These are phyloP conservation scores for Metschnikowia anglica DNA, from an alignment of 805 yeast genomes.

Conservation along the genomic window DNA sequence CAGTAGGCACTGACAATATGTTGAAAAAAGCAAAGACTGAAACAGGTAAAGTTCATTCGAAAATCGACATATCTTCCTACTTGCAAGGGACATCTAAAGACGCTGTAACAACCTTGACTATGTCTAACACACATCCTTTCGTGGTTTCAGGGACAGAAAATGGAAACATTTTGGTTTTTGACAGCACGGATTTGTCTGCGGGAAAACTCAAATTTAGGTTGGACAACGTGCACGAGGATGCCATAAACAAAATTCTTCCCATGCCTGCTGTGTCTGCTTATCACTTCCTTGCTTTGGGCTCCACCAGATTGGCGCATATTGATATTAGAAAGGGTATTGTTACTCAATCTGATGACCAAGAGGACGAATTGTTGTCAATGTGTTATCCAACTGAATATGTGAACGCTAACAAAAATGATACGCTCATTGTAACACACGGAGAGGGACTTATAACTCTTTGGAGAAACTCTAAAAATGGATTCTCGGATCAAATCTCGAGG, in stretches of 20 bases:
- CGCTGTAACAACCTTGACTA: conserved; percentile 44
- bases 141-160: conserved; percentile 64
- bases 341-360: conserved; percentile 80
- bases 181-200: conserved; percentile 52
- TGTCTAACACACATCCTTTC: conserved; percentile 47
- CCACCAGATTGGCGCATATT: conserved; percentile 74
- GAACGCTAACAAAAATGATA: conserved; percentile 51
- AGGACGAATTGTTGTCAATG: conserved; percentile 83
- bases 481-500: conserved; percentile 76
- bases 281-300: conserved; percentile 77
- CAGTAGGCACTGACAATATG: conserved; percentile 79
- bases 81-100: conserved; percentile 26
- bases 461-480: conserved; percentile 68
- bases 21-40: conserved; percentile 69
- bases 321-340: conserved; percentile 74
- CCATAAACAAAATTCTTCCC: conserved; percentile 70
- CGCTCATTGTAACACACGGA: conserved; percentile 81
- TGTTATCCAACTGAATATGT: conserved; percentile 57
- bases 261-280: conserved; percentile 72
- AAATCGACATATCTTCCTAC: conserved; percentile 33
- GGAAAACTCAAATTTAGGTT: conserved; percentile 45
- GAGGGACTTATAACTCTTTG: conserved; percentile 87
- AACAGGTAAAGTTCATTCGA: conserved; percentile 74
- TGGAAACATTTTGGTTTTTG: conserved; percentile 65
- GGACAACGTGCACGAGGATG: conserved; percentile 65